Percentiles rank a stretch among this genome's conserved stretches.
These are phyloP conservation scores for Ampelocalamus luodianensis DNA, from an alignment of 176 grass and related monocot genomes.

Conservation along the genomic window DNA sequence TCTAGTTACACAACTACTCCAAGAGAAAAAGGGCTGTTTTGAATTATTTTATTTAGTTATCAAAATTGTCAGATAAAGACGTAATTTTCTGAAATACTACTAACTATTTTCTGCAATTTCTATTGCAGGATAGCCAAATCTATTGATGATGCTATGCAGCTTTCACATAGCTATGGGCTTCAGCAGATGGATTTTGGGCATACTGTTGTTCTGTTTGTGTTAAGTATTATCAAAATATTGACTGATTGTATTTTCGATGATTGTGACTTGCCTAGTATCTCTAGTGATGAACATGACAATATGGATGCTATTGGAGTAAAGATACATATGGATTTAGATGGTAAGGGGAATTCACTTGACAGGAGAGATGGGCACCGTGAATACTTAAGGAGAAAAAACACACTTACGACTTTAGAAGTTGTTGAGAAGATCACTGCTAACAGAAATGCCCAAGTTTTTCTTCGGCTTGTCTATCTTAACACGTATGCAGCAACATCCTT, in stretches of 20 bases:
- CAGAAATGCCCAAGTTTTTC: slow-evolving; percentile 70
- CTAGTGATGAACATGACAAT: slow-evolving; percentile 42
- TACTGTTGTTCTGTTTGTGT: slow-evolving; percentile 62
- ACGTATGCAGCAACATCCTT: slow-evolving; percentile 59
- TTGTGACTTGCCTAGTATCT: slow-evolving; percentile 46
- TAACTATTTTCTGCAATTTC: slow-evolving; percentile 32
- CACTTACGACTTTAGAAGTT: slow-evolving; percentile 66
- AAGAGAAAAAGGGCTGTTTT: neutral
- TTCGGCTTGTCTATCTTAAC: slow-evolving; percentile 75
- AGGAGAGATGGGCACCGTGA: slow-evolving; percentile 57
- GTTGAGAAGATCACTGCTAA: slow-evolving; percentile 71
- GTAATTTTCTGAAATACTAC: slow-evolving; percentile 13
- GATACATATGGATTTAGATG: slow-evolving; percentile 41
- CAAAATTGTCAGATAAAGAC: neutral
- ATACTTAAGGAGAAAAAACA: slow-evolving; percentile 58
- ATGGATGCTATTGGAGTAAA: slow-evolving; percentile 42
- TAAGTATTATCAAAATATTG: slow-evolving; percentile 57
- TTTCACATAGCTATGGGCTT: slow-evolving; percentile 69
- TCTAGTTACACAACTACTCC: neutral
- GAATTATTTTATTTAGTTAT: slow-evolving; percentile 14
- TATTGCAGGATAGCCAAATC: slow-evolving; percentile 71
- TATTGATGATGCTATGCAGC: slow-evolving; percentile 70
- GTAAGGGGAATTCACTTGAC: slow-evolving; percentile 42
- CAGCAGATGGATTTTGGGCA: slow-evolving; percentile 74
- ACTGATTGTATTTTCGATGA: slow-evolving; percentile 72